Base-by-base conservation (phyloP, 2,329 filamentous ascomycete species). In the Cordyceps javanica region DNA sequence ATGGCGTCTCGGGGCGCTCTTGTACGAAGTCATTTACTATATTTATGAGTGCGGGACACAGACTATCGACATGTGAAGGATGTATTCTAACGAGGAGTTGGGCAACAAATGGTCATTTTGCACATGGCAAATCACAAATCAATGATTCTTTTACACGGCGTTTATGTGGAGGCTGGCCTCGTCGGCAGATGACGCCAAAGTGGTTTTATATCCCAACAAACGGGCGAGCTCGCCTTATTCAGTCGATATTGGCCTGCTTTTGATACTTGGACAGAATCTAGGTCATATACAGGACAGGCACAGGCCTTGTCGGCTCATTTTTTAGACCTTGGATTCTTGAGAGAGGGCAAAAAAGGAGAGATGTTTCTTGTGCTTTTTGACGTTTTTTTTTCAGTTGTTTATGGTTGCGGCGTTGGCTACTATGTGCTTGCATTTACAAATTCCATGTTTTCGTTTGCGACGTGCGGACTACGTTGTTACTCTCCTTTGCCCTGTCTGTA, bases 11-110 rank as follows among this genome's bases (percentile, higher is more conserved):
- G 16, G 28, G 16, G 26, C 26, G 44, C 11, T 6, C 28, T 48
- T 51, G 14, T 28, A 51, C 23, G 8, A 53, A 14, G 48, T 3
- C 21, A 39, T 34, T 6, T 23, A n/a, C 23, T 19, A 41, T 34
- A 28, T 36, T 54, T 10, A 45, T n/a, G 14, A 54, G 21, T 19
- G 51, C 51, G 30, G 26, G 13, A 54, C 38, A 19, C 32, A n/a
- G 13, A 25, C 14, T 30, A 36, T 28, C 34, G 21, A 21, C 9
- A 32, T 30, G 25, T 49, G 14, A 23, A 48, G 42, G 53, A 32
- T 56, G 53, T 56, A 41, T 50, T 56, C 13, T 50, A 41, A 56
- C 45, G 54, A 49, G 54, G 54, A 56, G 54, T 56, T 56, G 44
- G 34, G 42, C 44, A 55, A 46, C 32, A 55, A n/a, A 41, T 48